Conservation (phyloP, 2,329 filamentous ascomycete genomes). For the Ophiostoma sp. region DNA sequence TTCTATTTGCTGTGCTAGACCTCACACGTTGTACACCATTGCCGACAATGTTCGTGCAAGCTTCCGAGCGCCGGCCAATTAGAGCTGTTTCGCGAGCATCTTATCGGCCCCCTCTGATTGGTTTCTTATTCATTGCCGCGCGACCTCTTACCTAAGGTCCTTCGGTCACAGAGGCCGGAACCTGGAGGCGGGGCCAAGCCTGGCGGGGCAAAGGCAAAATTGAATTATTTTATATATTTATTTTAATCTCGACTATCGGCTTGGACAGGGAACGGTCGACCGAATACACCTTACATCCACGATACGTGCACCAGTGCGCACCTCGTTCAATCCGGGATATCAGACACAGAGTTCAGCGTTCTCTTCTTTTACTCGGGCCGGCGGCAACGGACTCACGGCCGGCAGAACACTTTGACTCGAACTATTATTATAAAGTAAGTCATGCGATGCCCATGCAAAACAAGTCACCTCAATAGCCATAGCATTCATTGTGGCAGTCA, state of each 20-base stretch:
- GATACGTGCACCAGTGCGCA: not conserved
- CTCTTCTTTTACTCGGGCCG: not conserved
- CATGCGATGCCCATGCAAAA: not conserved
- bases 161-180: not conserved
- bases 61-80: slow-evolving; percentile 20
- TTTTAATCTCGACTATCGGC: not conserved
- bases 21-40: slow-evolving; percentile 6
- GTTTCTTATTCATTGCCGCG: slow-evolving; percentile 22
- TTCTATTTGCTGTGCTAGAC: not conserved
- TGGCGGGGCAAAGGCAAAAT: slow-evolving; percentile 9
- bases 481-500: too few species aligned
- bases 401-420: not conserved
- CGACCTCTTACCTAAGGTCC: slow-evolving; percentile 25
- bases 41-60: not conserved
- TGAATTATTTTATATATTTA: not conserved
- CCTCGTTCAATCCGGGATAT: not conserved
- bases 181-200: slow-evolving; percentile 18
- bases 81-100: slow-evolving; percentile 14
- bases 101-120: slow-evolving; percentile 26
- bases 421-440: not conserved
- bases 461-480: not conserved
- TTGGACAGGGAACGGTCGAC: too few species aligned
- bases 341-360: not conserved
- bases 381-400: not conserved
- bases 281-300: not conserved